phyloP scores from a whole-genome alignment of 768 basidiomycete genomes.

The Boletus speciosus region DNA sequence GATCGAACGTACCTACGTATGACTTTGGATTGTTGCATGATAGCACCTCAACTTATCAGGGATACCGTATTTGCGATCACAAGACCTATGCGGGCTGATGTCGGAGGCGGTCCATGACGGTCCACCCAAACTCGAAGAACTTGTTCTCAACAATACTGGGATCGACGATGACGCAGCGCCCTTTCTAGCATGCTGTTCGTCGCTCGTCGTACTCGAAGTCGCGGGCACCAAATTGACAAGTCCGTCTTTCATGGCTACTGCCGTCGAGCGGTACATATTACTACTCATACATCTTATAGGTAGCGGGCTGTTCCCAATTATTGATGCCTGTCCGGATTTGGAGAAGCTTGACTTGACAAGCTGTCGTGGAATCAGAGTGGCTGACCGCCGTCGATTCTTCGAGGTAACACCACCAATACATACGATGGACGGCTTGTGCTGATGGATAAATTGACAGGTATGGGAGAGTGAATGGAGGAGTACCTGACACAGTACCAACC shows the following conservation, averaged over 20 bases:
- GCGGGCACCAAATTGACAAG: conserved; percentile 60
- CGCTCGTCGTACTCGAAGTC: conserved; percentile 47
- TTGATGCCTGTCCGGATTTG: conserved; percentile 54
- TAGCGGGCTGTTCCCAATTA: conserved; percentile 50
- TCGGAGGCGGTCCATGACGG: conserved; percentile 8
- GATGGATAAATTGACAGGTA: conserved; percentile 12
- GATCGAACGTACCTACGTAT: not conserved
- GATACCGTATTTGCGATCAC: conserved; percentile 47
- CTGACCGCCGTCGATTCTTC: conserved; percentile 63
- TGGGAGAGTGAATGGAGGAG: conserved; percentile 23
- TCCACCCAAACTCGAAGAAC: conserved; percentile 41
- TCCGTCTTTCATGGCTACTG: conserved; percentile 28
- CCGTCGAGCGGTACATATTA: not conserved
- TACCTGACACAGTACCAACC: not conserved
- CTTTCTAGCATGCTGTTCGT: conserved; percentile 50
- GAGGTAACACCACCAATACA: conserved; percentile 35
- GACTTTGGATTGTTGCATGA: not conserved
- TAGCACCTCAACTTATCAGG: conserved; percentile 60
- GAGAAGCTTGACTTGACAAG: conserved; percentile 60
- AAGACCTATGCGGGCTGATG: conserved; percentile 49
- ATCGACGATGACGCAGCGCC: conserved; percentile 55
- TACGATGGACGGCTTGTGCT: conserved; percentile 9
- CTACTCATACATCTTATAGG: conserved; percentile 32
- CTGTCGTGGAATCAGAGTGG: conserved; percentile 58
- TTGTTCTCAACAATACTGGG: conserved; percentile 57